phyloP scores from a whole-genome alignment of 2,329 filamentous ascomycete species.

The Cytospora piceae region DNA sequence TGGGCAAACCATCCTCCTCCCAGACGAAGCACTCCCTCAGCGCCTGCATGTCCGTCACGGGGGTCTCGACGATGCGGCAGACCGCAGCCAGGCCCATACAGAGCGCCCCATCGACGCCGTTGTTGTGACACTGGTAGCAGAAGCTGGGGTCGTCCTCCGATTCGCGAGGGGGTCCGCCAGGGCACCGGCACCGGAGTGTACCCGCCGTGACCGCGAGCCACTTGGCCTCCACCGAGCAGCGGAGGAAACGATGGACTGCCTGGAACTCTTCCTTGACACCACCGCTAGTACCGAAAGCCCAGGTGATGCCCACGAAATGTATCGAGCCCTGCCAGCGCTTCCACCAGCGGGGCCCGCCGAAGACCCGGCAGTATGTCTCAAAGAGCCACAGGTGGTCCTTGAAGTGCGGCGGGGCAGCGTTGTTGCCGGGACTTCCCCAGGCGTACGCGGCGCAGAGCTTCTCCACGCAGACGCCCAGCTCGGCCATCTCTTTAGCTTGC shows the following conservation, averaged over 20 bases:
- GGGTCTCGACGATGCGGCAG: background rate
- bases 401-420: background rate
- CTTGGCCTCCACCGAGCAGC: no score
- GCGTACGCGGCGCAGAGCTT: background rate
- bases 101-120: background rate
- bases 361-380: conserved; percentile 6
- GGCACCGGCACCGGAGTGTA: no score
- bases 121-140: background rate
- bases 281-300: no score
- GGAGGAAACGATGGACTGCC: no score
- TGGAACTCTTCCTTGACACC: no score
- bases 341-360: background rate
- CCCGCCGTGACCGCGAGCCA: no score
- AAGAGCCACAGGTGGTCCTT: background rate
- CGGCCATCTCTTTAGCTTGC: background rate
- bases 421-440: no score
- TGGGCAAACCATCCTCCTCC: background rate
- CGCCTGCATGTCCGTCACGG: background rate
- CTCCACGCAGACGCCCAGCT: background rate
- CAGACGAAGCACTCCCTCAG: background rate
- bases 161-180: no score
- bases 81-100: background rate
- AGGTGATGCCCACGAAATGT: no score
- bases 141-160: no score
- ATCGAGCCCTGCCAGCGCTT: no score